Percentiles rank a stretch among this genome's conserved stretches.
Evolutionary conservation across 1,284 basidiomycete species (phyloP).

Genomic region (Trichosporon asahii): DNA sequence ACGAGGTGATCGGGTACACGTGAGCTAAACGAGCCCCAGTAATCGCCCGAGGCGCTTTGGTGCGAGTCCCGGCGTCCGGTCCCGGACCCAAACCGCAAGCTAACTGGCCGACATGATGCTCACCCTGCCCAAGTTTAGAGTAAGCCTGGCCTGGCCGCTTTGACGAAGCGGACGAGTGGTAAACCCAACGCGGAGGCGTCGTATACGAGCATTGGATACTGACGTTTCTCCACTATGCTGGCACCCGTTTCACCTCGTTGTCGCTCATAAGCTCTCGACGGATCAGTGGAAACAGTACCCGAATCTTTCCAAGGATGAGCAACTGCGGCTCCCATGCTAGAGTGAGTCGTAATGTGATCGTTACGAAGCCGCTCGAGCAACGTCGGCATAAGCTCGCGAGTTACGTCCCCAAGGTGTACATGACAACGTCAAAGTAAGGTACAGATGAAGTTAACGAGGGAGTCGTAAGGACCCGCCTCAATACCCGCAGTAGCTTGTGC

Average conservation of each 20-base stretch:
- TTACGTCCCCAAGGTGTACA: neutral
- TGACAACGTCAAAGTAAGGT: neutral
- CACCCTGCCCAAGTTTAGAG: neutral
- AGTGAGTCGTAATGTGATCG: neutral
- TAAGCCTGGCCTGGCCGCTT: neutral
- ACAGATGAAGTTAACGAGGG: neutral
- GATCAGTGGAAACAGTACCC: neutral
- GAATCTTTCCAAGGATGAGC: neutral
- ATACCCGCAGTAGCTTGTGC: neutral
- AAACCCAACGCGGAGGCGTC: neutral
- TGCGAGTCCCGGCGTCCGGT: too few relatives aligned
- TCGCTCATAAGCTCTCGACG: neutral
- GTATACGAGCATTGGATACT: neutral
- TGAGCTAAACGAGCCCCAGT: neutral
- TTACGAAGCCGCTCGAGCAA: neutral
- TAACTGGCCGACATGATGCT: neutral
- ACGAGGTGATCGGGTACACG: neutral
- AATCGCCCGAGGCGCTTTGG: neutral
- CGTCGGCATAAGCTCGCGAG: neutral
- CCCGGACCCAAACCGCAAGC: neutral
- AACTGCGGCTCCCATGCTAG: neutral
- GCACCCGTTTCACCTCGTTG: neutral
- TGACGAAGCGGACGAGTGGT: neutral
- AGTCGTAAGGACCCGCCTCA: neutral
- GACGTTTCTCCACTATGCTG: neutral